Evolutionary conservation across 352 stramenopile genomes (phyloP), one percentile per base, ranked within the genome.

Genomic region (Phytopythium cucurbitacearum): DNA sequence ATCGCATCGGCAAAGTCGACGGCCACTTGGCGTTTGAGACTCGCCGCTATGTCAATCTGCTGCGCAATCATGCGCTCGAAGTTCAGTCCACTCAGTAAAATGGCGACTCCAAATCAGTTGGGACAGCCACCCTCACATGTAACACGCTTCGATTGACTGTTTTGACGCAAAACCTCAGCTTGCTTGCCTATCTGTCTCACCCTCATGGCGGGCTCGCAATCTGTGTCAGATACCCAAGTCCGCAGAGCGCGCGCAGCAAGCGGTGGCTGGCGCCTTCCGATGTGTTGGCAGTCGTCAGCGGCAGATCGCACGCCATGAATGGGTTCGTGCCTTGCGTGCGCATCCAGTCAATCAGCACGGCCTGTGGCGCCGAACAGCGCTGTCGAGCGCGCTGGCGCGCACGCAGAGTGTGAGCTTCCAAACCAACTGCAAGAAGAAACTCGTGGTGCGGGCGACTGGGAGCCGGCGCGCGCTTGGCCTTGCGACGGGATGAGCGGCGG

Each of bases 331-430:
- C 21, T 28, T 33, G 47, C 59, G 38, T 53, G 49, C 75, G 76
- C 1, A 88, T 51, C 76, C 76, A 90, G 37, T 90, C 73, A 7
- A 90, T 36, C 51, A 88, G 35, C 13, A 40, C 68, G 0, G 65
- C 55, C 44, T 90, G 76, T 11, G 73, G 51, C 32, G 47, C 15
- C 32, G 66, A 76, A 53, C 76, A 90, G 12, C 64, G 28, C 67
- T 74, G 3, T 69, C 67, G 35, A 78, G 73, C 2, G 53, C 44
- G 5, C 73, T 49, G 32, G 76, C 60, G 9, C 85, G 36, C 34
- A 74, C 16, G 41, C 21, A 28, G 21, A 28, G 21, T 28, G 21
- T 28, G 21, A 28, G 21, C 2, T 28, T 28, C 21, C 21, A 28
- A 28, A 28, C 21, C 21, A 28, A 28, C 21, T 85, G 87, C 16